These are phyloP conservation scores for Wickerhamiella vanderwaltii DNA, from an alignment of 805 yeast genomes.

Conservation along the genomic window DNA sequence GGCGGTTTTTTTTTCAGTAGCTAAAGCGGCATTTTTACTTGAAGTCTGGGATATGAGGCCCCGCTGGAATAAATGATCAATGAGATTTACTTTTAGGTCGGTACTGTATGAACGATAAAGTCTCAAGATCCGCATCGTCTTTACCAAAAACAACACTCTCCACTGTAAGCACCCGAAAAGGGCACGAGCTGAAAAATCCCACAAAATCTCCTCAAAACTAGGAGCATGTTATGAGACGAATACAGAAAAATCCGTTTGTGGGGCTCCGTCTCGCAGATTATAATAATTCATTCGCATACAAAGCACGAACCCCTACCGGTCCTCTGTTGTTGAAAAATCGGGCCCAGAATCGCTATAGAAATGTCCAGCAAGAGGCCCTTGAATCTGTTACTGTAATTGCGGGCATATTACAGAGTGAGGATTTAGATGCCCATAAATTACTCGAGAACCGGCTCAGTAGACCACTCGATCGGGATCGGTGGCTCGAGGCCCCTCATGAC, in stretches of 20 bases:
- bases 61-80: conserved; percentile 34
- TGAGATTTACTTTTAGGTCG: conserved; percentile 26
- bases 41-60: conserved; percentile 35
- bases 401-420: not conserved
- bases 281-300: not conserved
- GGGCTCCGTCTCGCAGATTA: not conserved
- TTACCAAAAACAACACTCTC: too few relatives aligned
- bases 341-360: not conserved
- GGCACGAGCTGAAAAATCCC: too few relatives aligned
- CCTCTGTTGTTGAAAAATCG: not conserved
- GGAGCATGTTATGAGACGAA: conserved; percentile 2
- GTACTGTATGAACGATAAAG: too few relatives aligned
- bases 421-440: not conserved
- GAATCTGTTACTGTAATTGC: not conserved
- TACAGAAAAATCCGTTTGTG: not conserved
- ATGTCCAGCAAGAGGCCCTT: not conserved
- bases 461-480: too few relatives aligned
- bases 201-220: too few relatives aligned
- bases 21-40: conserved; percentile 19
- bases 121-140: too few relatives aligned
- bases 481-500: too few relatives aligned
- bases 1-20: conserved; percentile 33
- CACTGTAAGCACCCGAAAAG: too few relatives aligned
- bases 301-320: not conserved
- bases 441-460: too few relatives aligned